Conservation (phyloP, 257 asterid genomes). For the Solanum ahanhuiri region DNA sequence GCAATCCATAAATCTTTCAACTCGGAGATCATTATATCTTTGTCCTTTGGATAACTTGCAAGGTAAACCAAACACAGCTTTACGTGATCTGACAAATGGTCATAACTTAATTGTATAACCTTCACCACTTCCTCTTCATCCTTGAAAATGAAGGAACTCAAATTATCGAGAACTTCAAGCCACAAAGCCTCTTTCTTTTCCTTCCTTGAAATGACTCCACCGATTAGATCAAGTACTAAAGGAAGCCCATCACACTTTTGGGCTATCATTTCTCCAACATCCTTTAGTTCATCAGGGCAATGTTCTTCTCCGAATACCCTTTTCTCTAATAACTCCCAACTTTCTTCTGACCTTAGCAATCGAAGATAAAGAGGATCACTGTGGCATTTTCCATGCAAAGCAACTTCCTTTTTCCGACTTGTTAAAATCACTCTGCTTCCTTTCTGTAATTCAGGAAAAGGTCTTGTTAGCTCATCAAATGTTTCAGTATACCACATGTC, state of each 20-base stretch:
- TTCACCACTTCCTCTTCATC: no score
- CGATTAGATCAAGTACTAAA: constrained; percentile 9
- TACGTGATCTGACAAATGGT: not conserved
- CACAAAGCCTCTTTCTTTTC: constrained; percentile 3
- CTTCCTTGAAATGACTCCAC: constrained; percentile 12
- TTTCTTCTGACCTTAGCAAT: not conserved
- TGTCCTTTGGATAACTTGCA: constrained; percentile 3
- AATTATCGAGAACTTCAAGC: not conserved
- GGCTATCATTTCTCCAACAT: constrained; percentile 8
- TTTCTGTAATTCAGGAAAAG: not conserved
- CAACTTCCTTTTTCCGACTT: not conserved
- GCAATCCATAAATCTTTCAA: constrained; percentile 14
- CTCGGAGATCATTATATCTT: not conserved
- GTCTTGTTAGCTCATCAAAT: not conserved
- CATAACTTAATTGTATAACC: no score
- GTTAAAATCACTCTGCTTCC: constrained; percentile 10
- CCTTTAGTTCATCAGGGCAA: constrained; percentile 10
- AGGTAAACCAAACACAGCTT: constrained; percentile 22
- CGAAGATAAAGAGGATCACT: not conserved
- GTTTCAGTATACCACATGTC: constrained; percentile 11
- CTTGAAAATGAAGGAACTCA: not conserved
- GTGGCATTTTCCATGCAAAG: not conserved
- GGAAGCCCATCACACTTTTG: constrained; percentile 13
- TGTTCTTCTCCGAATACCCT: not conserved
- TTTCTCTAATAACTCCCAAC: constrained; percentile 12